Percentiles rank a stretch among this genome's conserved stretches.
Conservation (phyloP, 495 filamentous ascomycete species). For the Aspergillus nanangensis region DNA sequence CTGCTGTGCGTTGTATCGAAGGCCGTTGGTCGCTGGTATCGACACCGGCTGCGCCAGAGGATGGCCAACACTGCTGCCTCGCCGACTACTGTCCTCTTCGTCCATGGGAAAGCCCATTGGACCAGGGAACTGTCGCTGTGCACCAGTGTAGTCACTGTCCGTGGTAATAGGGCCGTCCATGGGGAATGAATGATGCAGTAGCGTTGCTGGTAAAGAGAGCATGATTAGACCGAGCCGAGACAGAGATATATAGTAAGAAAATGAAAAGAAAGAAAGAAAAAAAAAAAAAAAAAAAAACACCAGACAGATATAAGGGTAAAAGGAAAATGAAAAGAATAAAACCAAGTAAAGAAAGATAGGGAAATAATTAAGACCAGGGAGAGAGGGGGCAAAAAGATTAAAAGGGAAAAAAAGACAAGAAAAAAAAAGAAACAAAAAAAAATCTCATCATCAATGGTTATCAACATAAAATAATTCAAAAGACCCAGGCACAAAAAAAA, state of each 20-base stretch:
- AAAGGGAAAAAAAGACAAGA: conserved; percentile 10
- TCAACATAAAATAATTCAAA: conserved; percentile 5
- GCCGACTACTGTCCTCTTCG: conserved; percentile 38
- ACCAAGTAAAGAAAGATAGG: conserved; percentile 2
- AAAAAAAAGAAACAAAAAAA: background rate
- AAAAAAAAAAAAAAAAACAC: conserved; percentile 15
- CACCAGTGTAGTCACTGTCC: conserved; percentile 37
- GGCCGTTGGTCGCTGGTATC: conserved; percentile 42
- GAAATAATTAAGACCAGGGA: no score
- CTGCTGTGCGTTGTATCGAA: conserved; percentile 42
- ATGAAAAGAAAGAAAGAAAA: conserved; percentile 7
- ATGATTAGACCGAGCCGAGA: conserved; percentile 12
- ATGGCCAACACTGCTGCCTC: conserved; percentile 37
- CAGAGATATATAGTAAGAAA: conserved; percentile 5
- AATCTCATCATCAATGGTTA: no score
- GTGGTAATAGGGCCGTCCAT: conserved; percentile 36
- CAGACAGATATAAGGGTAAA: no score
- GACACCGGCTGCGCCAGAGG: conserved; percentile 30
- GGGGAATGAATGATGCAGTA: conserved; percentile 33
- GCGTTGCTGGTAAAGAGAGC: conserved; percentile 19
- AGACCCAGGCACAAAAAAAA: background rate
- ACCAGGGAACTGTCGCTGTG: conserved; percentile 24
- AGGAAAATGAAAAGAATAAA: conserved; percentile 14
- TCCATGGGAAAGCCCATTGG: conserved; percentile 33
- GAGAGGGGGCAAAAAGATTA: no score